Evolutionary conservation across 2,329 filamentous ascomycete species (phyloP), one percentile per base, ranked within the genome.

Genomic region (Ramichloridium luteum): DNA sequence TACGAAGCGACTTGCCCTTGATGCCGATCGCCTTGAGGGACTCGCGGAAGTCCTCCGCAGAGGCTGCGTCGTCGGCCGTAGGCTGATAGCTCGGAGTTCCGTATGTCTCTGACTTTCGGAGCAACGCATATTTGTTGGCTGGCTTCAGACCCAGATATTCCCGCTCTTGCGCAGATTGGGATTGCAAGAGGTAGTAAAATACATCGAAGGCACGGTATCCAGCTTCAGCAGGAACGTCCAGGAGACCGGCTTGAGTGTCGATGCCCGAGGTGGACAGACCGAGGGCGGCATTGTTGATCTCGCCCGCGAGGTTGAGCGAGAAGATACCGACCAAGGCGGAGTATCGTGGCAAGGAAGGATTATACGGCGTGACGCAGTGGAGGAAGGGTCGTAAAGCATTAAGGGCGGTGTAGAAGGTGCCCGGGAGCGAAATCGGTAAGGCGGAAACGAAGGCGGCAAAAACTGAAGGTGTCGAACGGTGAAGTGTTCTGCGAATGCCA

Each of bases 151-250:
- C 76, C 10, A 98, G 63, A 38, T 86, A 93, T 53, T 96, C 88
- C 34, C 84, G 70, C 60, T 98, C 90, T 2, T 50, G 84, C 78
- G 3, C 80, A 75, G 1, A 83, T 90, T 45, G 43, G 0, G 90
- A 93, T 1, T 86, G 92, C 25, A 96, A 68, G 1, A 98, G 73
- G 49, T 94, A 96, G 61, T 98, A 96, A 53, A 98, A 96, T 30
- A 93, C 90, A 51, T 98, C 88, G 47, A 98, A 98, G 3, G 88
- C 90, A 40, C 90, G 77, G 57, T 84, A 84, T 9, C 90, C 90
- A 5, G 74, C 52, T 51, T 93, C 76, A 0, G 75, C 58, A 0
- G 90, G 82, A 11, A 98, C 74, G 35, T 80, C 75, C 11, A 94
- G 64, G 8, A 98, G 65, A 25, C 88, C 90, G 40, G 74, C 74